Evolutionary conservation across 257 asterid genomes (phyloP).

Genomic region (Solanum bulbocastanum): DNA sequence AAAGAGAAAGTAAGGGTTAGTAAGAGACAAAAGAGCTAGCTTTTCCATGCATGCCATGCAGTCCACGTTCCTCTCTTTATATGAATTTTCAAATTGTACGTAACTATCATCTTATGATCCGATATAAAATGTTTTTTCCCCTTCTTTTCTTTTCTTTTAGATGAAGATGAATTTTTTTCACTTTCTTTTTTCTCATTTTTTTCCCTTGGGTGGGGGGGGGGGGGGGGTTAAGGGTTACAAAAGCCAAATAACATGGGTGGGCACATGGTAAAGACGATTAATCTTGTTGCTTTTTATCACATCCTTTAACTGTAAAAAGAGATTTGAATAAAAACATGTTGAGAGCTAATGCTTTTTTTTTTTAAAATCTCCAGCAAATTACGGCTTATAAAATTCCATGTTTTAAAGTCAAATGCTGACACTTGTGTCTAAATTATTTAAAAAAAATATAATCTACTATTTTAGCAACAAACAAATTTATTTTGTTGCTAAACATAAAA

Average conservation of each 20-base stretch:
- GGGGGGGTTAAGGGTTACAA: neutral
- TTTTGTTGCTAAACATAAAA: too few species aligned
- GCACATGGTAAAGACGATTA: constrained; percentile 49
- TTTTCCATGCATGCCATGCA: constrained; percentile 61
- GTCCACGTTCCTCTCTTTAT: constrained; percentile 31
- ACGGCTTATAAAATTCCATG: constrained; percentile 25
- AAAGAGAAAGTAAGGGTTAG: constrained; percentile 10
- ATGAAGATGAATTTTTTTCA: neutral
- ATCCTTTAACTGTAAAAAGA: constrained; percentile 50
- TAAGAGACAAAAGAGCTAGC: constrained; percentile 36
- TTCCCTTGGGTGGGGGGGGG: neutral
- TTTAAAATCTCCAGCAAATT: constrained; percentile 11
- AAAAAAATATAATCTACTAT: too few species aligned
- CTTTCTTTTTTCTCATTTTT: neutral
- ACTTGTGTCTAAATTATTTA: neutral
- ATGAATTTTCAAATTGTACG: neutral
- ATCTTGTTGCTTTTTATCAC: constrained; percentile 57
- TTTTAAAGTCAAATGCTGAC: constrained; percentile 43
- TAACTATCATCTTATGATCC: neutral
- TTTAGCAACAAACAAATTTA: neutral
- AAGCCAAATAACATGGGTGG: constrained; percentile 23
- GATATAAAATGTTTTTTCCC: neutral
- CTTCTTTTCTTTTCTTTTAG: neutral
- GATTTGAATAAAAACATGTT: constrained; percentile 20
- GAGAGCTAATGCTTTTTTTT: constrained; percentile 36